phyloP scores from a whole-genome alignment of 352 stramenopile species.

The Aphanomyces astaci region DNA sequence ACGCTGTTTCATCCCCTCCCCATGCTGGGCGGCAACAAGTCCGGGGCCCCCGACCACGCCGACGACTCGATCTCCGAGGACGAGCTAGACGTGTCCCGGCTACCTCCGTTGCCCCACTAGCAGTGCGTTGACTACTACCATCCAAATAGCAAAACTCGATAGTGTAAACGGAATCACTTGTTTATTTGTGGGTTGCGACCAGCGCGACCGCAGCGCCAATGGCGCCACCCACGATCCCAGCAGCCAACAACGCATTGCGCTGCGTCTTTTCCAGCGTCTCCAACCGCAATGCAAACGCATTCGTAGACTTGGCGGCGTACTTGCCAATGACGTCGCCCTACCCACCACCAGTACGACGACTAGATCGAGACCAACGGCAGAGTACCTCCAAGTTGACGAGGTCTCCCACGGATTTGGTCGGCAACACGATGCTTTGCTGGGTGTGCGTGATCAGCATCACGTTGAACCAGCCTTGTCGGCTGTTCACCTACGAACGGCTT shows the following conservation, averaged over 20 bases:
- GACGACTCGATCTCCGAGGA: not conserved
- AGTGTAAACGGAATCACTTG: not conserved
- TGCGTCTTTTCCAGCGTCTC: constrained; percentile 43
- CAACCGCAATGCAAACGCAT: constrained; percentile 44
- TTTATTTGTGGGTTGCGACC: constrained; percentile 8
- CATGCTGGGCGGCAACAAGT: not conserved
- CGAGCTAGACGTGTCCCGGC: constrained; percentile 8
- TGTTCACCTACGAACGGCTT: constrained; percentile 35
- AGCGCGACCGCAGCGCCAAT: constrained; percentile 15
- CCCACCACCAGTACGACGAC: no score
- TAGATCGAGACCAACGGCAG: no score
- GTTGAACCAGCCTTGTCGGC: constrained; percentile 88
- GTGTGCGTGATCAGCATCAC: constrained; percentile 99
- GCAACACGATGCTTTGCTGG: constrained; percentile 95
- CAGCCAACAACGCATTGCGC: constrained; percentile 8
- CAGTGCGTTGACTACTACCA: not conserved
- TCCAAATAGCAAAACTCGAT: not conserved
- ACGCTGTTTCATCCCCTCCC: constrained; percentile 5
- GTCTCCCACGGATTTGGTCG: constrained; percentile 83
- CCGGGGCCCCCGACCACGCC: not conserved
- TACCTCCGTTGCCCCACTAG: constrained; percentile 21
- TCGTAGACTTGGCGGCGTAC: constrained; percentile 80
- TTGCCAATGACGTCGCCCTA: constrained; percentile 86
- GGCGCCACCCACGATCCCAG: constrained; percentile 18
- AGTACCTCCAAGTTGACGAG: constrained; percentile 85